These are phyloP conservation scores for Wallacemonas sp. DNA, from an alignment of 208 protist genomes.

Conservation along the genomic window DNA sequence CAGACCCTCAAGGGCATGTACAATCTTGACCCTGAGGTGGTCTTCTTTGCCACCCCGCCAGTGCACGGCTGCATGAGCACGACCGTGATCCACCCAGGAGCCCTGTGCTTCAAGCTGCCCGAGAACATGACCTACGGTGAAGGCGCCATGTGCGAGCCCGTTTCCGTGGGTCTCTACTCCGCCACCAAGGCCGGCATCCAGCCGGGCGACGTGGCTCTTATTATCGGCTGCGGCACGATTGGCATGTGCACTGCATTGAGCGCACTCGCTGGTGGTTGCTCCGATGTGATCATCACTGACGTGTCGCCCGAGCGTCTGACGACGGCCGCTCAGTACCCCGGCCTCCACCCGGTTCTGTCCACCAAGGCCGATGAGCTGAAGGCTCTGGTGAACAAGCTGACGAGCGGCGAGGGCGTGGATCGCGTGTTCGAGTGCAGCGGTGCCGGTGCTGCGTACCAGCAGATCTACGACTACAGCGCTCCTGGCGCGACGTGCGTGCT, in stretches of 20 bases:
- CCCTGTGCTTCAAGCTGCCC: slow-evolving; percentile 63
- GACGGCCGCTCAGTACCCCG: slow-evolving; percentile 31
- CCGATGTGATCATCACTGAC: slow-evolving; percentile 47
- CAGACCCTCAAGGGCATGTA: slow-evolving; percentile 62
- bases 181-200: slow-evolving; percentile 50
- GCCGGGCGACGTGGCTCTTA: slow-evolving; percentile 30
- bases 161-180: slow-evolving; percentile 57
- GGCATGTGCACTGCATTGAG: slow-evolving; percentile 47
- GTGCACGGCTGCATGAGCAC: slow-evolving; percentile 50
- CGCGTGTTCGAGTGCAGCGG: slow-evolving; percentile 57
- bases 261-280: slow-evolving; percentile 48
- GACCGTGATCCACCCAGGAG: slow-evolving; percentile 54
- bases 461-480: slow-evolving; percentile 39
- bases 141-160: slow-evolving; percentile 68
- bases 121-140: slow-evolving; percentile 68
- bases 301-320: slow-evolving; percentile 29
- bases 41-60: slow-evolving; percentile 75
- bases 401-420: slow-evolving; percentile 34
- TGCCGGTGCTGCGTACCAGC: slow-evolving; percentile 24
- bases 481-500: slow-evolving; percentile 49
- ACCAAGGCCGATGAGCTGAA: slow-evolving; percentile 25
- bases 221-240: slow-evolving; percentile 43
- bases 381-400: slow-evolving; percentile 29
- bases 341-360: slow-evolving; percentile 38
- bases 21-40: slow-evolving; percentile 70